Base-by-base conservation (phyloP, 2,329 filamentous ascomycete genomes). In the Nectriaceae sp. region DNA sequence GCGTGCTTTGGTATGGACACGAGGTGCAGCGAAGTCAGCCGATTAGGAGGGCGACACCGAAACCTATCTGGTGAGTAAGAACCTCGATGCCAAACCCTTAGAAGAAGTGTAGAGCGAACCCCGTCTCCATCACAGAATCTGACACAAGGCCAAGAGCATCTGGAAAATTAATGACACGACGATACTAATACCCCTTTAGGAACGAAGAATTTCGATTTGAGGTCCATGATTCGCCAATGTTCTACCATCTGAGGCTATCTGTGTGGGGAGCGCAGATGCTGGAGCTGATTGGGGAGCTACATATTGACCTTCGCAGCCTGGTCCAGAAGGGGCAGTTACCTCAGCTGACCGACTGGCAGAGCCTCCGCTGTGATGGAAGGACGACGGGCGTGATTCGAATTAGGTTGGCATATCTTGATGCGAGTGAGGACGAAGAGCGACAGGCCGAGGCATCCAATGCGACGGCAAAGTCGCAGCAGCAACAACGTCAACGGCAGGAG, bases 181-280 rank as follows among this genome's bases (percentile, higher is more conserved):
- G 26, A 31, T 42, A 24, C 60, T 62, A 39, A 61, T 37, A 41
- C 40, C 50, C 36, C 39, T 47, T 36, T 39, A 62, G 60, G 60
- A 58, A 62, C 31, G 54, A 62, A 26, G 56, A 61, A 22, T 62
- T 62, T 38, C 49, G 54, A 31, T 61, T 62, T 26, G 44, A 59
- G 21, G 52, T 62, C 16, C 52, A 58, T 33, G 49, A 61, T 46
- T 62, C 56, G 38, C 60, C 60, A 33, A 62, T 62, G 57, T 62
- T 47, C 47, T 54, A 60, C 21, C 56, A 62, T 39, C 46, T 62
- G 33, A 55, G 60, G 47, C 41, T 61, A 31, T 61, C 57, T 4
- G 54, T 62, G 21, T 62, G 60, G 60, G 57, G 53, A 43, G 44
- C 49, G 5, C 60, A 62, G 35, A 62, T 61, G 60, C 42, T 58